These are phyloP conservation scores for Abrus precatorius DNA, from an alignment of 306 rosid species.

Conservation along the genomic window DNA sequence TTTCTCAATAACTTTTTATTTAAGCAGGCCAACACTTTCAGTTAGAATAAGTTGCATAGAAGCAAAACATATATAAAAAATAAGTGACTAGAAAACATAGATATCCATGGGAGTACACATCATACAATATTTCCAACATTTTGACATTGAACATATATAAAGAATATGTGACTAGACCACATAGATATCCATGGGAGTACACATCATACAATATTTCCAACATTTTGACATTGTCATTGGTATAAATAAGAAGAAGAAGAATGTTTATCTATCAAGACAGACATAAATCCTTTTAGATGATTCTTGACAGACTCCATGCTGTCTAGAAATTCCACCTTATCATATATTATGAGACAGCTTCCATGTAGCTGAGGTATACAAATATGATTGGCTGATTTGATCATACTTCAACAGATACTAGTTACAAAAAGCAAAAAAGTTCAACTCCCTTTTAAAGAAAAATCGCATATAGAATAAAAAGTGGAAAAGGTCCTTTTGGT, in stretches of 20 bases:
- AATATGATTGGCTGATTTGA: slow-evolving; percentile 16
- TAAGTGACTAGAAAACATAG: slow-evolving; percentile 12
- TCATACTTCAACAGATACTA: slow-evolving; percentile 21
- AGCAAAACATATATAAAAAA: neutral
- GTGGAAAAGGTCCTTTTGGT: slow-evolving; percentile 32
- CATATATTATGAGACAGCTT: slow-evolving; percentile 18
- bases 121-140: slow-evolving; percentile 6
- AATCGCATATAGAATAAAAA: slow-evolving; percentile 5
- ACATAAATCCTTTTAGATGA: neutral
- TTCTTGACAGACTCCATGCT: slow-evolving; percentile 22
- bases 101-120: slow-evolving; percentile 27
- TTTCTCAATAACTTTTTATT: slow-evolving; percentile 5
- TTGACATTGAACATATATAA: neutral
- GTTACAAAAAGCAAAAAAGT: slow-evolving; percentile 8
- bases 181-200: slow-evolving; percentile 36
- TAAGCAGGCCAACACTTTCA: slow-evolving; percentile 15
- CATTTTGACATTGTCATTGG: slow-evolving; percentile 35
- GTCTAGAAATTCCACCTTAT: slow-evolving; percentile 24
- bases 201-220: neutral
- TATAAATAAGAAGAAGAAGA: slow-evolving; percentile 33
- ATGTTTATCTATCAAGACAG: neutral
- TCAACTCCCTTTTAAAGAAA: neutral
- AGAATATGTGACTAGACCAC: neutral
- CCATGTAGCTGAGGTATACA: slow-evolving; percentile 21
- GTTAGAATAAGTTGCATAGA: neutral